Base-by-base conservation (phyloP, 768 basidiomycete genomes). In the Tulasnella sp. region DNA sequence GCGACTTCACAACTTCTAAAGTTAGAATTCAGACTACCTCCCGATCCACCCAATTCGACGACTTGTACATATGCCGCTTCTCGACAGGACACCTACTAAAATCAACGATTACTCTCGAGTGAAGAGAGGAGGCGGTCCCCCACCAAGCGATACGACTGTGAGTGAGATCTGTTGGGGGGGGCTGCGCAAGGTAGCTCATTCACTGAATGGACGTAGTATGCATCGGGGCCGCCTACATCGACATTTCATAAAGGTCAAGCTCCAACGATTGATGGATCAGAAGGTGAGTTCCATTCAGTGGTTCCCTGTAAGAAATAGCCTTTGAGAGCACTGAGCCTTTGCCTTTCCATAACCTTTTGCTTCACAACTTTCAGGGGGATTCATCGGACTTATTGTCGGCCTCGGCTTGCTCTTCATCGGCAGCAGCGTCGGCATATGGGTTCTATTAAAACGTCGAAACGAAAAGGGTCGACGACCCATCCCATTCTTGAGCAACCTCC, bases 351-450 rank as follows among this genome's bases (percentile, higher is more conserved):
- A 19, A 4, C 42, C 31, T 9, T 43, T 31, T 22, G n/a, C 10
- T 27, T n/a, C n/a, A n/a, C 29, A 27, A 43, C 25, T 5, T 4
- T 9, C n/a, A 56, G 54, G 54, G 12, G 54, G 54, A 19, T 56
- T 56, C 54, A 38, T 56, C 24, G 54, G 54, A 21, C 17, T 56
- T 3, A 42, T 56, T 27, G 44, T 56, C 2, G 54, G 54, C 25
- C 54, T 56, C 41, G 54, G 54, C 15, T 15, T 56, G 54, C 54
- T 56, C 42, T 56, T 56, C 54, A 56, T 56, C 42, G 54, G 42
- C 54, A 43, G 54, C 43, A 46, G 22, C 54, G 24, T 56, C 27
- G 54, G 41, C 22, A 42, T 56, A 1, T 56, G 54, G 54, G 10
- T 43, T 43, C 54, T 56, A 12, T 24, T 56, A 10, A 43, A 44